Evolutionary conservation across 495 filamentous ascomycete genomes (phyloP), one percentile per base, ranked within the genome.

Genomic region (Massariosphaeria phaeospora): DNA sequence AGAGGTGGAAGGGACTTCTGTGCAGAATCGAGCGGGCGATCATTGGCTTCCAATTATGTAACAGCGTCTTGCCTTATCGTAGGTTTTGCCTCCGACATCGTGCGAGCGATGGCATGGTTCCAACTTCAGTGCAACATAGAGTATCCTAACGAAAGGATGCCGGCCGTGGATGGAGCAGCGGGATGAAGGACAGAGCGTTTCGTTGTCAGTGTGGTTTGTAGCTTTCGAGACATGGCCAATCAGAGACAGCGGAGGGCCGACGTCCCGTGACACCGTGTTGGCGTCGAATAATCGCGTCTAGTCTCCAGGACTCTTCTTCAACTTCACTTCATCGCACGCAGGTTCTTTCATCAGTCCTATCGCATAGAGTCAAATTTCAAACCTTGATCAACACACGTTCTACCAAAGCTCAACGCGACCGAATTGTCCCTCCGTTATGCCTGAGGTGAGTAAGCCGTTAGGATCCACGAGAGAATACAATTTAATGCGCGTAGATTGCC

Each of bases 401-500:
- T 2, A 27, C 6, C 3, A 11, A 2, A 4, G 10, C 12, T 47
- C 5, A 2, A 26, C 24, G 2, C 43, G 20, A 27, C 15, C 24
- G 21, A 29, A 13, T 8, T n/a, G 30, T n/a, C 8, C 17, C 9
- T 17, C 5, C 39, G 53, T 44, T 29, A 65, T 65, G 62, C 62
- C 62, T 43, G 62, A 65, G 62, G 62, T 61, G 50, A n/a, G 4
- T 25, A 46, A 23, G 8, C 9, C 26, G 13, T 9, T 1, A 12
- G 35, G 15, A 1, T 13, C 7, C 8, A 35, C 23, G 13, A 26
- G 23, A 42, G 3, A 41, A 30, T 12, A 23, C 13, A 4, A 29
- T 35, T 57, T 49, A 63, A 34, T 29, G 1, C 7, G 2, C 18
- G 13, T 39, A 73, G 67, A 70, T 73, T 45, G 68, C 61, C 17